Evolutionary conservation across 768 basidiomycete genomes (phyloP).

Genomic region (Amanita exitialis): DNA sequence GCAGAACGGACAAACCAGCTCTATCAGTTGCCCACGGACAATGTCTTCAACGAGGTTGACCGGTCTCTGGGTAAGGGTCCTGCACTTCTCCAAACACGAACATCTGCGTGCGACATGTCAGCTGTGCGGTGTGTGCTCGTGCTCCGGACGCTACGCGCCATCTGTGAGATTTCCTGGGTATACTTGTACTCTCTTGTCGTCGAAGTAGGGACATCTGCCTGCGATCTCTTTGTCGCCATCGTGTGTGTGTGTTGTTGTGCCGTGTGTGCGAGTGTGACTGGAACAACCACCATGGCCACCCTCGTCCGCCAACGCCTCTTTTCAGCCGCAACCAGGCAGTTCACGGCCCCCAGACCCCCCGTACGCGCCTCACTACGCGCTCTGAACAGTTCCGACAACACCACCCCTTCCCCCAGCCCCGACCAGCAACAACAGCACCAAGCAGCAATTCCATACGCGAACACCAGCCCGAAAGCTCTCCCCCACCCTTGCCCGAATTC

Average conservation of each 20-base stretch:
- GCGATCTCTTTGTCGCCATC: conserved; percentile 6
- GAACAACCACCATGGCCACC: not conserved
- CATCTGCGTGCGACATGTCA: conserved; percentile 44
- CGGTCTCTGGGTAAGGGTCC: conserved; percentile 77
- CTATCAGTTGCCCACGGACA: conserved; percentile 81
- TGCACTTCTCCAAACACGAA: conserved; percentile 96
- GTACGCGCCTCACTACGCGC: not conserved
- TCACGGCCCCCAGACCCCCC: not conserved
- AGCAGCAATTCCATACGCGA: conserved; percentile 5
- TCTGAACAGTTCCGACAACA: not conserved
- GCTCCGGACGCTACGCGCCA: conserved; percentile 39
- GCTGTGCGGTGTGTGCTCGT: too few species aligned
- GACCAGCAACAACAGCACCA: conserved; percentile 3
- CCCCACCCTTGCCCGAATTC: conserved; percentile 1
- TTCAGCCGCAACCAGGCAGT: not conserved
- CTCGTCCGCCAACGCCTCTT: not conserved
- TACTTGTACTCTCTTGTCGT: conserved; percentile 70
- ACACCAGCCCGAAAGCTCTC: not conserved
- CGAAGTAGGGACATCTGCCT: conserved; percentile 9
- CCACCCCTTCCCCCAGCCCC: not conserved
- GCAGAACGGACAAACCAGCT: conserved; percentile 47
- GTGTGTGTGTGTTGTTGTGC: not conserved
- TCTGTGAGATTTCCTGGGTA: conserved; percentile 86
- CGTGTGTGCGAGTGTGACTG: not conserved
- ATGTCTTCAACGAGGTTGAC: conserved; percentile 95